Conservation (phyloP, 2,329 filamentous ascomycete genomes). For the Shiraia sp. region DNA sequence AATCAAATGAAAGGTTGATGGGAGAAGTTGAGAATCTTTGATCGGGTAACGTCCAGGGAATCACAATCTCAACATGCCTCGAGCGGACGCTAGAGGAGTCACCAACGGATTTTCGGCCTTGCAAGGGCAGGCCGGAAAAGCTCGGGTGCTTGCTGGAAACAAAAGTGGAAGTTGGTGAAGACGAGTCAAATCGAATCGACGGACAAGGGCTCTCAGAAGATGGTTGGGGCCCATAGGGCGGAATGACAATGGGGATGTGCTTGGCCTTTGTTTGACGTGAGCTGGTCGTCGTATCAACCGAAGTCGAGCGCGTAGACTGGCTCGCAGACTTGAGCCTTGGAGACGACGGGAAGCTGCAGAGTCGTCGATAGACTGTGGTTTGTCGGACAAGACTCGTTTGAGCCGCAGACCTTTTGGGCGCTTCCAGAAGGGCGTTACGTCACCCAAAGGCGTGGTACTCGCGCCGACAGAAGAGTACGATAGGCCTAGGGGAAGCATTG, state of each 20-base stretch:
- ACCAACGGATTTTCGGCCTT: slow-evolving; percentile 33
- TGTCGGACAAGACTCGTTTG: slow-evolving; percentile 26
- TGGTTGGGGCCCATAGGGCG: slow-evolving; percentile 46
- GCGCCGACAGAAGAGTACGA: slow-evolving; percentile 41
- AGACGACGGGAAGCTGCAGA: slow-evolving; percentile 33
- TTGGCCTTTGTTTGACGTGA: slow-evolving; percentile 39
- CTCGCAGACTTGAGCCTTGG: slow-evolving; percentile 19
- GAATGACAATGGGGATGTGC: slow-evolving; percentile 51
- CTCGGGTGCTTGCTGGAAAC: slow-evolving; percentile 35
- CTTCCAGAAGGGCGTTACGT: slow-evolving; percentile 39
- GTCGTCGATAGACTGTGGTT: slow-evolving; percentile 32
- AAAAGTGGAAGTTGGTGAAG: slow-evolving; percentile 36
- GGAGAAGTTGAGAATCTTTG: slow-evolving; percentile 43
- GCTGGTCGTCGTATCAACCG: slow-evolving; percentile 23
- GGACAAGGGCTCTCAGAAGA: slow-evolving; percentile 42
- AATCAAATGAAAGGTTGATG: slow-evolving; percentile 30
- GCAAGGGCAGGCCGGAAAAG: slow-evolving; percentile 30
- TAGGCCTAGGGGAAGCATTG: slow-evolving; percentile 47
- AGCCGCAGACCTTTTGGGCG: slow-evolving; percentile 34
- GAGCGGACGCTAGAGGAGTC: slow-evolving; percentile 38
- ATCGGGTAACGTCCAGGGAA: slow-evolving; percentile 51
- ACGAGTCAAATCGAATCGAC: slow-evolving; percentile 35
- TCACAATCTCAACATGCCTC: slow-evolving; percentile 56
- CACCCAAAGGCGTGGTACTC: slow-evolving; percentile 39
- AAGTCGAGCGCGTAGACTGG: slow-evolving; percentile 23